phyloP scores from a whole-genome alignment of 202 grass and related monocot species.

The Carex arenaria region DNA sequence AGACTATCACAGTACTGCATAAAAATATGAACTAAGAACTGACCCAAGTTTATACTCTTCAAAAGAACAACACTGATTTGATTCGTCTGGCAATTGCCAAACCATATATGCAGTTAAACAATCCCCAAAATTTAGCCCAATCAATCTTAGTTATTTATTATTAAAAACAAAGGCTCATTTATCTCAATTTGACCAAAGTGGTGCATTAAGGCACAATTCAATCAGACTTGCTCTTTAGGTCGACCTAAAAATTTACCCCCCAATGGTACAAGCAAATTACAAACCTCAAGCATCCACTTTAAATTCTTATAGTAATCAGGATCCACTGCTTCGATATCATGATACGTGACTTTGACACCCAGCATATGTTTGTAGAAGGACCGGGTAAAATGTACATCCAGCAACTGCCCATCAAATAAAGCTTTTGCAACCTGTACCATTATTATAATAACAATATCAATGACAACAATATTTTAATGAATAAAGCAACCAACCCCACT shows the following conservation, averaged over 20 bases:
- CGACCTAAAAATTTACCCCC: conserved; percentile 2
- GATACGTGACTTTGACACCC: conserved; percentile 73
- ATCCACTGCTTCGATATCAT: conserved; percentile 88
- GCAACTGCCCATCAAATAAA: conserved; percentile 75
- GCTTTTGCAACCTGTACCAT: conserved; percentile 71
- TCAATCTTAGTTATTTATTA: not conserved
- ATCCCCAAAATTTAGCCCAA: not conserved
- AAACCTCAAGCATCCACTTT: conserved; percentile 93
- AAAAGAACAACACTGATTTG: not conserved
- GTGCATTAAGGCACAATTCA: not conserved
- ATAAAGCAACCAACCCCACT: not conserved
- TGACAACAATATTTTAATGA: conserved; percentile 6
- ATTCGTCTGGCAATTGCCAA: not conserved
- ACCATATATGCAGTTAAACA: not conserved
- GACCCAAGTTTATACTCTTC: not conserved
- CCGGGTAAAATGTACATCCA: conserved; percentile 79
- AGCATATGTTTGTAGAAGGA: conserved; percentile 91
- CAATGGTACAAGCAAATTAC: not conserved
- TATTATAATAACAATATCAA: conserved; percentile 8
- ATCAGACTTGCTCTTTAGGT: not conserved
- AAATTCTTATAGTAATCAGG: conserved; percentile 92
- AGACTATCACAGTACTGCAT: not conserved
- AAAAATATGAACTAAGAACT: conserved; percentile 4
- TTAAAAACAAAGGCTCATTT: not conserved
- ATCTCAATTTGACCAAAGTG: not conserved